phyloP scores from a whole-genome alignment of 108 stramenopile species.

The Cyclotella choctawhatcheeana region DNA sequence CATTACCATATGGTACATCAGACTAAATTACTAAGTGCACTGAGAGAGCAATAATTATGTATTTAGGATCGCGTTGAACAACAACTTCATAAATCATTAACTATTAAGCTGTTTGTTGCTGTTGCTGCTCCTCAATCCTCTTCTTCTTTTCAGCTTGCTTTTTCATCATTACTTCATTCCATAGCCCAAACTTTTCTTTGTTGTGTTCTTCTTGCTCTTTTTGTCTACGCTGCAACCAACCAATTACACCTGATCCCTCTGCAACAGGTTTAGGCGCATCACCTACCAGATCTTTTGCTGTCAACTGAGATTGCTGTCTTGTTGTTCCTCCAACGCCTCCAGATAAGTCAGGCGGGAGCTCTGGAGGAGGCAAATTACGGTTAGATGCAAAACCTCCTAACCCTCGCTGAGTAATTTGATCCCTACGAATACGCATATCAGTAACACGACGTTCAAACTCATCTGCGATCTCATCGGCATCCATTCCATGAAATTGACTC shows the following conservation, averaged over 20 bases:
- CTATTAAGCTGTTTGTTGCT: constrained; percentile 22
- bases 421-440: constrained; percentile 54
- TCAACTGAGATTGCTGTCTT: constrained; percentile 58
- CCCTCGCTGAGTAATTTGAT: constrained; percentile 56
- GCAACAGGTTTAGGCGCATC: constrained; percentile 56
- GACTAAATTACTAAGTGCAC: too few relatives aligned
- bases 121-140: constrained; percentile 37
- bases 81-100: neutral
- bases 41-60: too few relatives aligned
- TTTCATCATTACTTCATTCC: constrained; percentile 91
- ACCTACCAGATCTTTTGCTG: constrained; percentile 88
- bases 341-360: constrained; percentile 56
- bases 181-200: constrained; percentile 85
- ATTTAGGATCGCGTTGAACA: too few relatives aligned
- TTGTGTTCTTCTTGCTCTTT: constrained; percentile 84
- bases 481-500: constrained; percentile 81
- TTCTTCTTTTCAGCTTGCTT: constrained; percentile 75
- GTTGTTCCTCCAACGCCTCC: constrained; percentile 9
- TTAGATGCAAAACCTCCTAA: constrained; percentile 71
- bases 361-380: constrained; percentile 64
- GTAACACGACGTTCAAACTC: constrained; percentile 81
- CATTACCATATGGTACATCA: too few relatives aligned
- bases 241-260: constrained; percentile 58
- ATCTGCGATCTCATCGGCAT: constrained; percentile 88
- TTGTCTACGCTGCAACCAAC: constrained; percentile 81